Percentiles rank a stretch among this genome's conserved stretches.
Conservation (phyloP, 78 protist genomes). For the Protostelium mycophagum region DNA sequence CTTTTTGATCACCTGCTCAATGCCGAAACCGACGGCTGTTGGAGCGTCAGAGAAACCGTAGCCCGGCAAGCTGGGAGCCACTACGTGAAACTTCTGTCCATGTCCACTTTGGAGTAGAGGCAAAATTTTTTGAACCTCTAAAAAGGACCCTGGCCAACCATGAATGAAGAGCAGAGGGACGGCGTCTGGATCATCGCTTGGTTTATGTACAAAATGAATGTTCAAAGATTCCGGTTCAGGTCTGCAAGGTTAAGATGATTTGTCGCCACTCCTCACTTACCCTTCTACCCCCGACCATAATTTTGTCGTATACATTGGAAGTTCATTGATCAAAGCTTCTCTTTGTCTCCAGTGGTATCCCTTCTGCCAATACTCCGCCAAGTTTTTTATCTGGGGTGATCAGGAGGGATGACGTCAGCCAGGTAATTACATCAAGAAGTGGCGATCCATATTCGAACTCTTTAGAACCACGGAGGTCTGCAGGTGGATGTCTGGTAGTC, state of each 20-base stretch:
- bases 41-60: slow-evolving; percentile 28
- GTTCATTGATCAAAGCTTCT: not conserved
- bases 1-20: not conserved
- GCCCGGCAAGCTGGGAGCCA: slow-evolving; percentile 21
- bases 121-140: not conserved
- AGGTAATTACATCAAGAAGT: not conserved
- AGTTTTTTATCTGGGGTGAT: not conserved
- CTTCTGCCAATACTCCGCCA: not conserved
- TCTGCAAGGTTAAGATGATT: not conserved
- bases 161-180: slow-evolving; percentile 9
- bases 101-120: not conserved
- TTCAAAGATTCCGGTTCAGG: not conserved
- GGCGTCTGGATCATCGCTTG: not conserved
- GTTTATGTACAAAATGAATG: slow-evolving; percentile 6
- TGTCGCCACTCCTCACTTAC: not conserved
- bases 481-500: not conserved
- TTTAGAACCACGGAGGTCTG: not conserved
- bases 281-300: not conserved
- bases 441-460: not conserved
- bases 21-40: not conserved
- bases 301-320: not conserved
- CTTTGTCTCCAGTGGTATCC: not conserved
- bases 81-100: slow-evolving; percentile 2
- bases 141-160: slow-evolving; percentile 23
- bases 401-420: not conserved